These are phyloP conservation scores for Eucommia ulmoides DNA, from an alignment of 257 asterid species.

Conservation along the genomic window DNA sequence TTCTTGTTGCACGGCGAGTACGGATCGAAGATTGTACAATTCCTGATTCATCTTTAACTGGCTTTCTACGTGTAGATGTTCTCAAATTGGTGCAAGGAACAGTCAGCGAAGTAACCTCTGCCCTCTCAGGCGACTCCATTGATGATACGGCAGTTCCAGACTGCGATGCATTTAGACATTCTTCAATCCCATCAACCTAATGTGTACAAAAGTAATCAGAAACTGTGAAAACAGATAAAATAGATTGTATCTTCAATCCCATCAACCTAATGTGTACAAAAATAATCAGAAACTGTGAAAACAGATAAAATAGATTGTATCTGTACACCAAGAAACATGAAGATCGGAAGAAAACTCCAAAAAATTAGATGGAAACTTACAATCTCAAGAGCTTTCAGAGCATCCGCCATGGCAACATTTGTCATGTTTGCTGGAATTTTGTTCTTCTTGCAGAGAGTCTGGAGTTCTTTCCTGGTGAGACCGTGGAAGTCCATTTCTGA, in stretches of 20 bases:
- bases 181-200: constrained; percentile 83
- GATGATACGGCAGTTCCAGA: constrained; percentile 37
- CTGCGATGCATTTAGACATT: constrained; percentile 22
- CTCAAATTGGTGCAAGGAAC: constrained; percentile 42
- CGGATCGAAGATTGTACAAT: constrained; percentile 24
- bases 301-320: neutral
- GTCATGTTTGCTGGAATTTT: constrained; percentile 59
- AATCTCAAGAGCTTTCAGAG: constrained; percentile 41
- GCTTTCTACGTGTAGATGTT: constrained; percentile 30
- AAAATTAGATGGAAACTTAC: constrained; percentile 22
- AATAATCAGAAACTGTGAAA: neutral
- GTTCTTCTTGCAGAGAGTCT: constrained; percentile 63
- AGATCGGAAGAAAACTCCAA: neutral
- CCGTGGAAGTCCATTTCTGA: constrained; percentile 43
- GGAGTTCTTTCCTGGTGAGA: constrained; percentile 63
- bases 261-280: constrained; percentile 40
- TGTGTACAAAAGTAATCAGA: neutral
- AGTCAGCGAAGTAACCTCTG: constrained; percentile 33
- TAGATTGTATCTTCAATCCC: constrained; percentile 44
- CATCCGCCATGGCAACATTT: constrained; percentile 51
- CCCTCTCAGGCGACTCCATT: constrained; percentile 35
- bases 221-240: neutral
- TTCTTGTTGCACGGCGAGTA: constrained; percentile 34
- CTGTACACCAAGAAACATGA: neutral
- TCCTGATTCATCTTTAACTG: constrained; percentile 22